Percentiles rank a stretch among this genome's conserved stretches.
phyloP scores from a whole-genome alignment of 2,329 filamentous ascomycete genomes.

The Pyrenochaeta sp. region DNA sequence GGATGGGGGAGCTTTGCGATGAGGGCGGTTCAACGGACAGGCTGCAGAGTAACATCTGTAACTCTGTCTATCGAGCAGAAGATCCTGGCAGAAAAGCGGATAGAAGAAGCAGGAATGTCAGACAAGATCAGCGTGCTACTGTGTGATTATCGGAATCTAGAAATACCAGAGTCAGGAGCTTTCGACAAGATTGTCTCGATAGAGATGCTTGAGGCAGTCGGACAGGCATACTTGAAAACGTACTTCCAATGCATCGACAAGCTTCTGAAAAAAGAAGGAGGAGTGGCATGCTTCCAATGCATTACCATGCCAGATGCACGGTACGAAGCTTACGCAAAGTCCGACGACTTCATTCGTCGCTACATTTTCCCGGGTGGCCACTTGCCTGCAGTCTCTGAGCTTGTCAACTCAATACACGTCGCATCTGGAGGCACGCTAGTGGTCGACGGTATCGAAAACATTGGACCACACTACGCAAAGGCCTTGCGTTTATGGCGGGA shows the following conservation, averaged over 20 bases:
- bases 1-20: slow-evolving; percentile 80
- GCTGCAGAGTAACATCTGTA: slow-evolving; percentile 72
- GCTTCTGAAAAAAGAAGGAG: slow-evolving; percentile 70
- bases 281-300: slow-evolving; percentile 76
- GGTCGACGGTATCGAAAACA: slow-evolving; percentile 73
- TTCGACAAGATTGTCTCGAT: slow-evolving; percentile 79
- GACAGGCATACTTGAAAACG: slow-evolving; percentile 69
- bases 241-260: slow-evolving; percentile 72
- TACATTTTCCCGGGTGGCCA: slow-evolving; percentile 84
- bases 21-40: slow-evolving; percentile 69
- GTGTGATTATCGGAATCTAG: slow-evolving; percentile 72
- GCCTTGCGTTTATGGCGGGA: slow-evolving; percentile 73
- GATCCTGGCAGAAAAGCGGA: slow-evolving; percentile 69
- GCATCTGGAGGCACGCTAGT: slow-evolving; percentile 69
- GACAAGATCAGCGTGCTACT: slow-evolving; percentile 70
- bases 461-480: slow-evolving; percentile 76
- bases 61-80: slow-evolving; percentile 76
- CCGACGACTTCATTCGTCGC: slow-evolving; percentile 76
- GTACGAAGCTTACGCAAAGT: slow-evolving; percentile 70
- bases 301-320: slow-evolving; percentile 77
- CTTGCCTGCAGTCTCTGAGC: slow-evolving; percentile 70
- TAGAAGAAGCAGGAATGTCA: slow-evolving; percentile 65
- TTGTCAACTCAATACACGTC: slow-evolving; percentile 68
- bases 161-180: slow-evolving; percentile 54
- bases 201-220: slow-evolving; percentile 80